Percentiles rank a stretch among this genome's conserved stretches.
phyloP scores from a whole-genome alignment of 768 basidiomycete species.

The Panus rudis region DNA sequence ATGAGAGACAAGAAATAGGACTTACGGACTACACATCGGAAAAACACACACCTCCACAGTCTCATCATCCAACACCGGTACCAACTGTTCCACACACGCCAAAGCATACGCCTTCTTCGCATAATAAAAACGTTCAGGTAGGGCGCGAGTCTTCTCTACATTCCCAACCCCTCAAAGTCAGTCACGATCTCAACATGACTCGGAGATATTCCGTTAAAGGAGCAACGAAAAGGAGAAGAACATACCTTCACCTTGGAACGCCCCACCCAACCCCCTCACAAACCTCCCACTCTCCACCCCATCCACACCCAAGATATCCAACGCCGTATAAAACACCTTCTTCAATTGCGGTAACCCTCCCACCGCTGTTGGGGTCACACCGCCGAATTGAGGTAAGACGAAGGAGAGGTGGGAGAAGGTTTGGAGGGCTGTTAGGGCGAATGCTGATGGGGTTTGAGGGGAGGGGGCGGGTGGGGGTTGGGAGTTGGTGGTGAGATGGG shows the following conservation, averaged over 20 bases:
- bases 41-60: conserved; percentile 52
- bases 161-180: conserved; percentile 1
- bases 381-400: conserved; percentile 75
- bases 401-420: conserved; percentile 66
- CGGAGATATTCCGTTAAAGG: background rate
- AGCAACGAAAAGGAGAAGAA: background rate
- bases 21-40: conserved; percentile 62
- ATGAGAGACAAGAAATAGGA: conserved; percentile 5
- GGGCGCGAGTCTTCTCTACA: background rate
- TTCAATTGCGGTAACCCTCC: conserved; percentile 67
- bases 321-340: conserved; percentile 65
- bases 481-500: background rate
- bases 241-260: background rate
- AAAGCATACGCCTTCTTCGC: conserved; percentile 56
- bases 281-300: conserved; percentile 30
- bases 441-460: conserved; percentile 30
- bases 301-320: conserved; percentile 59
- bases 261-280: conserved; percentile 27
- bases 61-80: conserved; percentile 48
- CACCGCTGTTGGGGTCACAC: conserved; percentile 45
- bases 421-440: conserved; percentile 49
- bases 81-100: conserved; percentile 72
- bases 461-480: background rate
- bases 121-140: conserved; percentile 12
- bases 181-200: background rate